These are phyloP conservation scores for Russula sp. DNA, from an alignment of 768 basidiomycete species.

Conservation along the genomic window DNA sequence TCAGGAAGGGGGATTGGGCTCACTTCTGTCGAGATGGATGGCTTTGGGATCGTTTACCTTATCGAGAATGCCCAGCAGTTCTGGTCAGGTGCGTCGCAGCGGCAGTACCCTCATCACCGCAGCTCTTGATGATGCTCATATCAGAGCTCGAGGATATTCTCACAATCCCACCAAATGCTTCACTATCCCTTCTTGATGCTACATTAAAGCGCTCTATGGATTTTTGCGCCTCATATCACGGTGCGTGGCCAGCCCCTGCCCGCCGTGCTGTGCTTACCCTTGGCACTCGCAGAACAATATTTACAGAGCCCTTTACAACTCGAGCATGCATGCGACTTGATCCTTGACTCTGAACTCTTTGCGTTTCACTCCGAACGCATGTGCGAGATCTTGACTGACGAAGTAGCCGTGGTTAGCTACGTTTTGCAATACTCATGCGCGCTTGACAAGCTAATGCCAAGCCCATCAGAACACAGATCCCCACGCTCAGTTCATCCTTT, in stretches of 20 bases:
- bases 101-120: conserved; percentile 3
- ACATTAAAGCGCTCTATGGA: conserved; percentile 69
- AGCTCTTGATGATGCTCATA: neutral
- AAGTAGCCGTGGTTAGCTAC: conserved; percentile 52
- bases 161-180: conserved; percentile 53
- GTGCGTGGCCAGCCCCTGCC: conserved; percentile 35
- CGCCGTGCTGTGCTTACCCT: neutral
- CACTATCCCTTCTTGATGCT: conserved; percentile 70
- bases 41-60: conserved; percentile 73
- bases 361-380: conserved; percentile 87
- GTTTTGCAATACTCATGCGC: neutral
- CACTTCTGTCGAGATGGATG: conserved; percentile 38
- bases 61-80: conserved; percentile 83
- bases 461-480: conserved; percentile 69
- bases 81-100: conserved; percentile 65
- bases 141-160: conserved; percentile 86
- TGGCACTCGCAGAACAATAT: conserved; percentile 56
- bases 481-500: conserved; percentile 72
- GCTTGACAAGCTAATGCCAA: neutral
- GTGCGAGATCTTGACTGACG: conserved; percentile 69
- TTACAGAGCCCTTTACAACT: conserved; percentile 78
- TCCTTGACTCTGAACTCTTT: conserved; percentile 84
- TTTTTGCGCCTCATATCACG: conserved; percentile 81
- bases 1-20: neutral
- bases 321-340: conserved; percentile 68